phyloP scores from a whole-genome alignment of 2,329 filamentous ascomycete species.

The Rhinocladiella similis region DNA sequence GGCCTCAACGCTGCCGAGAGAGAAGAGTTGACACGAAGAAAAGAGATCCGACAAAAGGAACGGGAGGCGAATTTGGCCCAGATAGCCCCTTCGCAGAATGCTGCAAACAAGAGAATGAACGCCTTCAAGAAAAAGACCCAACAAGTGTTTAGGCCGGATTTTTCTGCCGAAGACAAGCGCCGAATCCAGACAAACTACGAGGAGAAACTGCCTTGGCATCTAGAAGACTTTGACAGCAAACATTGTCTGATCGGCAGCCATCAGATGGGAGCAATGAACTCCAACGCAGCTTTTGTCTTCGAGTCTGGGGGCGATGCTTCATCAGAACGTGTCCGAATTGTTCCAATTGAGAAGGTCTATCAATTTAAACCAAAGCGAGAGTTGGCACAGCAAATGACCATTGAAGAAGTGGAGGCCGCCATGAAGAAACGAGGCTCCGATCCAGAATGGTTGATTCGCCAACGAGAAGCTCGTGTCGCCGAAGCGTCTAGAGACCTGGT shows the following conservation, averaged over 20 bases:
- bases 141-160: conserved; percentile 74
- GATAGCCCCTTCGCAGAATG: conserved; percentile 78
- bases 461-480: conserved; percentile 52
- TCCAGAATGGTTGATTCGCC: conserved; percentile 76
- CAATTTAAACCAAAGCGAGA: conserved; percentile 79
- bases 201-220: conserved; percentile 91
- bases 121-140: conserved; percentile 76
- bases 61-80: conserved; percentile 85
- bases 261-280: conserved; percentile 80
- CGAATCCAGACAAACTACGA: conserved; percentile 73
- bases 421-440: conserved; percentile 78
- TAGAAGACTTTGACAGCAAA: conserved; percentile 95
- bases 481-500: conserved; percentile 62
- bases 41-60: conserved; percentile 78
- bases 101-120: conserved; percentile 64
- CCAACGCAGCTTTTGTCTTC: conserved; percentile 74
- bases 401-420: conserved; percentile 81
- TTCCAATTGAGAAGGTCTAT: conserved; percentile 96
- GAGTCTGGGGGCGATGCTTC: conserved; percentile 59
- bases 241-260: conserved; percentile 93
- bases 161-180: conserved; percentile 70
- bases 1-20: conserved; percentile 56
- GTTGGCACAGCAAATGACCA: conserved; percentile 72
- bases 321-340: conserved; percentile 65
- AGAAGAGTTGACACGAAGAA: conserved; percentile 37